phyloP scores from a whole-genome alignment of 441 rosid genomes.

The Geranium incanum region DNA sequence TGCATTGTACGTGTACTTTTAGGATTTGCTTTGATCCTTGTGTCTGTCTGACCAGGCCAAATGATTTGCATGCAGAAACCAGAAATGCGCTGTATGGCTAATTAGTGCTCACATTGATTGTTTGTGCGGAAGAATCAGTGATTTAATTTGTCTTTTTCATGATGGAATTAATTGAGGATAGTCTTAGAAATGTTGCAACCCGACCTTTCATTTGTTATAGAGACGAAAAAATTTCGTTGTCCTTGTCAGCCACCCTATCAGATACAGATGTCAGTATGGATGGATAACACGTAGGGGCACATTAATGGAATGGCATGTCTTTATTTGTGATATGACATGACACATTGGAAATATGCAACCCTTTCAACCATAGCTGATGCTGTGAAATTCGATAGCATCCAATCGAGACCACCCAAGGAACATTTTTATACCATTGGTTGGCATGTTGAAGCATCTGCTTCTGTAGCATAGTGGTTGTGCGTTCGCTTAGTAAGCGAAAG shows the following conservation, averaged over 20 bases:
- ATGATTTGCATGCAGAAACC: neutral
- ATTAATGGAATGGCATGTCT: neutral
- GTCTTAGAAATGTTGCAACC: neutral
- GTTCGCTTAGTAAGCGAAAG: constrained; percentile 5
- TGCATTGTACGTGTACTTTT: neutral
- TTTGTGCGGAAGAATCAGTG: neutral
- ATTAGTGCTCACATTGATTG: neutral
- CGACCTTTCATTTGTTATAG: neutral
- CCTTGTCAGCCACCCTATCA: neutral
- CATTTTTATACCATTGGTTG: neutral
- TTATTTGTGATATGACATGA: neutral
- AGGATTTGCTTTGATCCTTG: neutral
- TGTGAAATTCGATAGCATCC: neutral
- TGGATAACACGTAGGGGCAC: neutral
- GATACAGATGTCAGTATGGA: neutral
- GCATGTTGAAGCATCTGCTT: neutral
- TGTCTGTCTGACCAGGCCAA: neutral
- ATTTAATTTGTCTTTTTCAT: neutral
- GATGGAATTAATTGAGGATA: neutral
- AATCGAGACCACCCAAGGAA: neutral
- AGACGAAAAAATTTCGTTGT: neutral
- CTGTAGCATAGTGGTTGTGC: constrained; percentile 3
- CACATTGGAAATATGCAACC: neutral
- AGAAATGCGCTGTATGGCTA: neutral
- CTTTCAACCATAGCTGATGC: neutral